Base-by-base conservation (phyloP, 2,329 filamentous ascomycete species). In the Neofusicoccum parvum region DNA sequence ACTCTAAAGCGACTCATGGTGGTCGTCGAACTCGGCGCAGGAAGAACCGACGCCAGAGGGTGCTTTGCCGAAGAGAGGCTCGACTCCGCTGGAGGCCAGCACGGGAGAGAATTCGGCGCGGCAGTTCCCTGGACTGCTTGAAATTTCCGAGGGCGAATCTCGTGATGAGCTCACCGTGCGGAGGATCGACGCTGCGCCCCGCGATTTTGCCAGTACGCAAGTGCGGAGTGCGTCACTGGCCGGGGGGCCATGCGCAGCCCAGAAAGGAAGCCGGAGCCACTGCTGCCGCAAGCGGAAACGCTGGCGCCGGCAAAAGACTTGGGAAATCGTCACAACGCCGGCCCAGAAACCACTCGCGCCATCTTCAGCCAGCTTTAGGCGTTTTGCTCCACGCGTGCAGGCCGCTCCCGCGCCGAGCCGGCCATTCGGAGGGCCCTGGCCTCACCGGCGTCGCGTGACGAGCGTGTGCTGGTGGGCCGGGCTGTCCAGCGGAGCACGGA, bases 151-250 rank as follows among this genome's bases (percentile, higher is more conserved):
- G 23, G 1, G 23, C 3, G 1, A 23, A 23, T 23, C 23, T 23
- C 23, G 23, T 23, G 23, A 23, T 23, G 23, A 14, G 39, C 23
- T 10, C 15, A 32, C 9, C 27, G 56, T 60, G 56, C 56, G 56
- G 56, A 60, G 56, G 56, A 60, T 60, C 56, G 56, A 10, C 56
- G 32, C 56, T 37, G 54, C 39, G 20, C 54, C 27, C 54, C 54
- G 54, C 54, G 54, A 46, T 58, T 46, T 10, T 54, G 36, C 27
- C 34, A 37, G 51, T 17, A 17, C 7, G 32, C n/a, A 9, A 32
- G 23, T 58, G 56, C 20, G 56, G 56, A 60, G 56, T 60, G 56
- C 56, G 17, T 60, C n/a, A 23, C 14, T n/a, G 39, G 12, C 15
- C 3, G 32, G 56, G 56, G 32, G 9, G 41, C 32, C 43, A 37